Evolutionary conservation across 2,329 filamentous ascomycete genomes (phyloP).

Genomic region (Penicillium sp.): DNA sequence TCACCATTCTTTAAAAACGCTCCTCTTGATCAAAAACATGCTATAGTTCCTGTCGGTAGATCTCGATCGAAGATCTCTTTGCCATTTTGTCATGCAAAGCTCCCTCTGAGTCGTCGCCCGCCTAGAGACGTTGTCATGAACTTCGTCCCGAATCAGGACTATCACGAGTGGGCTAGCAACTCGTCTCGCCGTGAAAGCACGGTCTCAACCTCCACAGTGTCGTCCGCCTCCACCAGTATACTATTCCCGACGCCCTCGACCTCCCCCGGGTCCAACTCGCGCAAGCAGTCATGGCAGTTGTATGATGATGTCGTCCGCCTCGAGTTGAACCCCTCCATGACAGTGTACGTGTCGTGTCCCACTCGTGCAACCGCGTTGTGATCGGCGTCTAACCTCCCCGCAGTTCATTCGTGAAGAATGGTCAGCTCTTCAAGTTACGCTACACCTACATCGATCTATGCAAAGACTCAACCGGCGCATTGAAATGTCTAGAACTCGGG

Average conservation of each 20-base stretch:
- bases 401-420: constrained; percentile 41
- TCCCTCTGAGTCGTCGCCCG: background rate
- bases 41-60: constrained; percentile 9
- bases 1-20: constrained; percentile 7
- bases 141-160: constrained; percentile 19
- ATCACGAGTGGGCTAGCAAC: constrained; percentile 31
- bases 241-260: constrained; percentile 29
- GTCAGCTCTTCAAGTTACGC: constrained; percentile 40
- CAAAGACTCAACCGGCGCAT: constrained; percentile 36
- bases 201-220: constrained; percentile 30
- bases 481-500: constrained; percentile 39
- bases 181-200: constrained; percentile 26
- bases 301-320: constrained; percentile 34
- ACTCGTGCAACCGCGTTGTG: background rate
- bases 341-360: constrained; percentile 28
- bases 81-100: constrained; percentile 3
- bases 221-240: constrained; percentile 33
- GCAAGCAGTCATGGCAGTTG: constrained; percentile 30
- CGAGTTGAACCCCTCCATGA: constrained; percentile 31
- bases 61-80: constrained; percentile 14
- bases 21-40: constrained; percentile 5
- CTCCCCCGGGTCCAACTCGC: constrained; percentile 27
- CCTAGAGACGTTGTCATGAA: constrained; percentile 17
- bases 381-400: background rate
- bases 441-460: constrained; percentile 41